Evolutionary conservation across 1,284 basidiomycete species (phyloP), one percentile per base, ranked within the genome.

Genomic region (Irpex sp.): DNA sequence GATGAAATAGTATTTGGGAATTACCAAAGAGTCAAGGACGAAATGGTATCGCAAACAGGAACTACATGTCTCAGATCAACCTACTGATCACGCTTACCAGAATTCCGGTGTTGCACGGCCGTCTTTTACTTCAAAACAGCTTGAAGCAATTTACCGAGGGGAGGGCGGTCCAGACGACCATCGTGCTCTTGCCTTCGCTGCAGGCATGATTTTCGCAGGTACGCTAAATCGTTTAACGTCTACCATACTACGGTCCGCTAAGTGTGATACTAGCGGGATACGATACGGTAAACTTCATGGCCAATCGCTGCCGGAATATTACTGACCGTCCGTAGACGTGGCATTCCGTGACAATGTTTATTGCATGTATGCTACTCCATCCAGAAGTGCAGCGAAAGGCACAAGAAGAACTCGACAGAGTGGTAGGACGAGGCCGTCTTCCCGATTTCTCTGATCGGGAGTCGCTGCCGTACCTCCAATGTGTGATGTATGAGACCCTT

Each of bases 301-400:
- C 8, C 8, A 44, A 44, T 44, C 38, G 9, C 8, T 44, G 2
- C 2, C 15, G 8, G 38, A 44, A 15, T 44, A 9, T 9, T 15
- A 9, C 38, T 44, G 38, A 44, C 38, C 15, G 38, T 44, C 15
- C 38, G 15, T 44, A 44, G 38, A 44, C 38, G 8, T 44, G 38
- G 38, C 38, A 44, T 15, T 44, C 38, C n/a, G 17, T 54, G 8
- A 54, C 51, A n/a, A 54, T 17, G 51, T 31, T 19, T 7, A 36
- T 26, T 36, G 21, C 26, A 26, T 36, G 26, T 31, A 15, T 40
- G 26, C 34, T 51, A 19, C 57, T 64, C 8, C 59, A 63, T 54
- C 65, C 63, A 13, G 60, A 64, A 8, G 63, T 62, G 11, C 65
- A 66, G 54, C 62, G 19, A 40, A 62, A 40, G 60, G 64, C 63